phyloP scores from a whole-genome alignment of 1,284 basidiomycete genomes.

The Cryptococcus sp. region DNA sequence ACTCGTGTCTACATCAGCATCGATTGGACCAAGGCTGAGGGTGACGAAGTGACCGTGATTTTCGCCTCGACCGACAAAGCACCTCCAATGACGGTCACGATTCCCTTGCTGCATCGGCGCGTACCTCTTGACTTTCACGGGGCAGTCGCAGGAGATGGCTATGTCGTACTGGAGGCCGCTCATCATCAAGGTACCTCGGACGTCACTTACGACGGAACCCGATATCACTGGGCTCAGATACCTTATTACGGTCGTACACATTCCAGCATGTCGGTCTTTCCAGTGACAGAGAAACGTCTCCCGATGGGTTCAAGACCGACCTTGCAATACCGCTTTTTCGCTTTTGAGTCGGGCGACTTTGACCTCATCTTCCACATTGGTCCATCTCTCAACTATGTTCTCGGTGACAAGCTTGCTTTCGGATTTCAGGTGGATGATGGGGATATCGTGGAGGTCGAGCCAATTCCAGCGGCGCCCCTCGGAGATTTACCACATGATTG shows the following conservation, averaged over 20 bases:
- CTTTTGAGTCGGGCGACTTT: slow-evolving; percentile 7
- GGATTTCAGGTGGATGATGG: slow-evolving; percentile 56
- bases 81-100: slow-evolving; percentile 44
- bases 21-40: no score
- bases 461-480: slow-evolving; percentile 53
- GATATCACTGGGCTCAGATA: slow-evolving; percentile 58
- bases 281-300: slow-evolving; percentile 57
- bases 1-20: slow-evolving; percentile 58
- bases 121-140: slow-evolving; percentile 56
- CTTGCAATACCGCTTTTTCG: slow-evolving; percentile 62
- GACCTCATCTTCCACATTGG: slow-evolving; percentile 53
- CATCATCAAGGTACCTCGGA: slow-evolving; percentile 57
- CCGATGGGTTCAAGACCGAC: slow-evolving; percentile 59
- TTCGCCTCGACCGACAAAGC: slow-evolving; percentile 52
- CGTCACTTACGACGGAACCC: slow-evolving; percentile 49
- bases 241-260: slow-evolving; percentile 53
- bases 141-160: slow-evolving; percentile 61
- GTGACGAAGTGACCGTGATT: slow-evolving; percentile 47
- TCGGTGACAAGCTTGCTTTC: slow-evolving; percentile 54
- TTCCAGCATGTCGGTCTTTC: slow-evolving; percentile 58
- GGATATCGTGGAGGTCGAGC: slow-evolving; percentile 50
- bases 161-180: slow-evolving; percentile 62
- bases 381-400: slow-evolving; percentile 57
- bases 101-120: no score
- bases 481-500: slow-evolving; percentile 52